These are phyloP conservation scores for Orbilia ellipsospora DNA, from an alignment of 2,329 filamentous ascomycete species.

Conservation along the genomic window DNA sequence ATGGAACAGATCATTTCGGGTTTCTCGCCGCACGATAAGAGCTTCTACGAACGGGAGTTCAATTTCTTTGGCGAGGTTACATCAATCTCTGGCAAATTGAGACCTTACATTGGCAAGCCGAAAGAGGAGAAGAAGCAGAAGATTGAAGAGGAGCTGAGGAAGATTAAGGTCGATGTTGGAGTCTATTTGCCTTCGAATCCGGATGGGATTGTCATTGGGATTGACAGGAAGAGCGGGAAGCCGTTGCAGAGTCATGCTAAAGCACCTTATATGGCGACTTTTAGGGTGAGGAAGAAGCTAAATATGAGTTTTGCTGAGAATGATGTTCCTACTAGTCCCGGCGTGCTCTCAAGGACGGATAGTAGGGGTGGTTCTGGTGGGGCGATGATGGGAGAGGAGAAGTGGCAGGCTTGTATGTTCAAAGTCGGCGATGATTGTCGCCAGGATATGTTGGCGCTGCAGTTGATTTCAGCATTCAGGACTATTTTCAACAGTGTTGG, in stretches of 20 bases:
- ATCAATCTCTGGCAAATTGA: constrained; percentile 91
- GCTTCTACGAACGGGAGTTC: constrained; percentile 95
- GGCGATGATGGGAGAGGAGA: constrained; percentile 72
- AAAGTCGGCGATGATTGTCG: constrained; percentile 99
- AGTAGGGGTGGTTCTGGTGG: constrained; percentile 64
- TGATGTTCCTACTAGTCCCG: constrained; percentile 48
- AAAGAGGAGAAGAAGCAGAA: constrained; percentile 99
- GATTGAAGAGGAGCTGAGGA: constrained; percentile 96
- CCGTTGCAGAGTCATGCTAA: constrained; percentile 98
- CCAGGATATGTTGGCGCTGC: constrained; percentile 93
- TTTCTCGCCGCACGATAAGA: constrained; percentile 80
- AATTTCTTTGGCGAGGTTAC: constrained; percentile 98
- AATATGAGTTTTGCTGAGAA: constrained; percentile 62
- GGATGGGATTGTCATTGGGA: constrained; percentile 95
- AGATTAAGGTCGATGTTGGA: constrained; percentile 95
- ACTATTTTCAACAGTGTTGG: constrained; percentile 96
- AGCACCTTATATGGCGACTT: constrained; percentile 98
- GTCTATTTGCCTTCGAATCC: constrained; percentile 98
- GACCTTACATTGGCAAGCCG: constrained; percentile 87
- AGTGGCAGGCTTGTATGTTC: constrained; percentile 99
- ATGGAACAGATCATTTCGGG: constrained; percentile 83
- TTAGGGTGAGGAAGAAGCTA: constrained; percentile 88
- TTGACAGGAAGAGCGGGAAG: constrained; percentile 97
- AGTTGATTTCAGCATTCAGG: constrained; percentile 97
- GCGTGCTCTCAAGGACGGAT: constrained; percentile 45